Conservation (phyloP, 129 eudicot species). For the Arctium minus region DNA sequence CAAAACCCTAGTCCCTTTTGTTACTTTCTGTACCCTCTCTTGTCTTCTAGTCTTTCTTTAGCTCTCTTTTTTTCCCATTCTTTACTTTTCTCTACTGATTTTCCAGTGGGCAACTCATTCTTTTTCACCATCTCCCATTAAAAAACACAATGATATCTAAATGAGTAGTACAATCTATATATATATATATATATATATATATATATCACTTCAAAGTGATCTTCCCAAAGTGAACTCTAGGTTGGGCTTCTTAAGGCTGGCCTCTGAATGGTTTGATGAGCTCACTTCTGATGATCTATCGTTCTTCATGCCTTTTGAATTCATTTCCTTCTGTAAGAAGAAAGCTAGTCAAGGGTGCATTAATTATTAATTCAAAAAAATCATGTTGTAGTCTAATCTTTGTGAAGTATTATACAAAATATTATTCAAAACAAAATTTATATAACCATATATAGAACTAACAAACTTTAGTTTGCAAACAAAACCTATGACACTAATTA, state of each 20-base stretch:
- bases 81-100: slow-evolving; percentile 33
- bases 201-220: slow-evolving; percentile 28
- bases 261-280: slow-evolving; percentile 57
- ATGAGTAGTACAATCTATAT: slow-evolving; percentile 41
- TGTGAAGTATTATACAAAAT: not conserved
- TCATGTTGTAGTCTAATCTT: slow-evolving; percentile 17
- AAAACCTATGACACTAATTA: too few species aligned
- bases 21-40: slow-evolving; percentile 68
- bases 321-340: slow-evolving; percentile 52
- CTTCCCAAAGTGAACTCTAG: slow-evolving; percentile 90
- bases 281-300: slow-evolving; percentile 61
- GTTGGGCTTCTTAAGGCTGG: slow-evolving; percentile 66
- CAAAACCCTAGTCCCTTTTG: slow-evolving; percentile 37
- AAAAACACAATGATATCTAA: slow-evolving; percentile 49
- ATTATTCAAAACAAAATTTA: slow-evolving; percentile 7
- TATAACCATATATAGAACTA: not conserved
- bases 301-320: slow-evolving; percentile 47
- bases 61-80: slow-evolving; percentile 48
- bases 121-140: slow-evolving; percentile 44
- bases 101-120: slow-evolving; percentile 62
- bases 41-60: slow-evolving; percentile 58
- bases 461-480: too few species aligned
- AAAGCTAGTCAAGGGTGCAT: slow-evolving; percentile 24
- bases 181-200: not conserved
- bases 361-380: slow-evolving; percentile 12